phyloP scores from a whole-genome alignment of 2,329 filamentous ascomycete species.

The Aspergillus niger region DNA sequence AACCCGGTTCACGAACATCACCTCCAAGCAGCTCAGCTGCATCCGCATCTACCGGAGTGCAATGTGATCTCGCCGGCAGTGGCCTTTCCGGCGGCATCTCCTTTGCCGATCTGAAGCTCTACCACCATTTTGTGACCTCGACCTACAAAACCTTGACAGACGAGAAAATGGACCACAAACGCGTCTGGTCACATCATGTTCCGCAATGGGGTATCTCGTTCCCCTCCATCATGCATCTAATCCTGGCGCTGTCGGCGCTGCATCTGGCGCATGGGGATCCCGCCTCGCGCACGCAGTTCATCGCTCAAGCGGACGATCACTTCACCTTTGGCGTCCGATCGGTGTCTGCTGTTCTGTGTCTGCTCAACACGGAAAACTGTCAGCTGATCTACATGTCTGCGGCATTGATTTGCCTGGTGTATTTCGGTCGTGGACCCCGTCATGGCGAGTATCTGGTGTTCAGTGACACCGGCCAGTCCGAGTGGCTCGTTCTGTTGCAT shows the following conservation, averaged over 20 bases:
- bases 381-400: constrained; percentile 37
- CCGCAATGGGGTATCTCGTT: constrained; percentile 33
- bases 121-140: constrained; percentile 34
- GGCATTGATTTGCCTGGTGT: constrained; percentile 35
- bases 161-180: constrained; percentile 21
- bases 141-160: constrained; percentile 30
- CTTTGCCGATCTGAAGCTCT: constrained; percentile 33
- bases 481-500: constrained; percentile 37
- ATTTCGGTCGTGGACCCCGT: constrained; percentile 36
- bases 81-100: constrained; percentile 23
- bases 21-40: not conserved
- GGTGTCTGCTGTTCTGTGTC: constrained; percentile 31
- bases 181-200: constrained; percentile 35
- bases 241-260: constrained; percentile 34
- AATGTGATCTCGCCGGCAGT: constrained; percentile 20
- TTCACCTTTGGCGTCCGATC: constrained; percentile 39
- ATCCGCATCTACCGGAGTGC: constrained; percentile 11
- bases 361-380: constrained; percentile 30
- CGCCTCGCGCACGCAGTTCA: constrained; percentile 21
- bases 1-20: not conserved
- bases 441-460: constrained; percentile 37
- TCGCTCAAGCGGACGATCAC: constrained; percentile 33
- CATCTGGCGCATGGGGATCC: constrained; percentile 30
- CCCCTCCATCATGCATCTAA: constrained; percentile 36
- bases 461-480: constrained; percentile 29